A percentile compares a stretch with the other conserved stretches of the same genome.
phyloP scores from a whole-genome alignment of 352 stramenopile genomes.

The Poterioochromonas sp. region DNA sequence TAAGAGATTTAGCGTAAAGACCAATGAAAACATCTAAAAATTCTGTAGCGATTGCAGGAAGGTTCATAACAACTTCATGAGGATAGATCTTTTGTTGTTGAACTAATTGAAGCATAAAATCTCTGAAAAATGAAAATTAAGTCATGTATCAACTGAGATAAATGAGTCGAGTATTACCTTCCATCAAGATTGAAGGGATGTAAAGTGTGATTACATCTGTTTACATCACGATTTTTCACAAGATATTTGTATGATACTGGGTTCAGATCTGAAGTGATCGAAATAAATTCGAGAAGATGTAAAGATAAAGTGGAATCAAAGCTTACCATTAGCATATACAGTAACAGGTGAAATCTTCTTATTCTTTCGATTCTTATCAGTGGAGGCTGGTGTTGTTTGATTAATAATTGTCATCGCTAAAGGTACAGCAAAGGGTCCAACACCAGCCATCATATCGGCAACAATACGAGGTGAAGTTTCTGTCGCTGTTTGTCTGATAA shows the following conservation, averaged over 20 bases:
- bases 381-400: too few species aligned
- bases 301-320: neutral
- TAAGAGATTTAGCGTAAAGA: conserved; percentile 41
- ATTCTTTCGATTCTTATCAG: too few species aligned
- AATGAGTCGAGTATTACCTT: neutral
- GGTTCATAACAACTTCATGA: conserved; percentile 90
- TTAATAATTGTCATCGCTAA: conserved; percentile 73
- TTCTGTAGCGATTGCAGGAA: conserved; percentile 80
- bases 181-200: conserved; percentile 80
- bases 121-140: neutral
- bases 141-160: conserved; percentile 48
- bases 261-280: conserved; percentile 40
- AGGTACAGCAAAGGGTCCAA: conserved; percentile 87
- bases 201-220: conserved; percentile 72
- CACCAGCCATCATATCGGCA: conserved; percentile 86
- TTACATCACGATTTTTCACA: conserved; percentile 71
- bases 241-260: conserved; percentile 69
- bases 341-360: conserved; percentile 50
- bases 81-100: conserved; percentile 33
- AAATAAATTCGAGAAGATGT: neutral
- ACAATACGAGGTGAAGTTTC: conserved; percentile 52
- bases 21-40: conserved; percentile 78
- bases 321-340: neutral
- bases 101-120: conserved; percentile 2
- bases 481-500: neutral